Evolutionary conservation across 805 yeast genomes (phyloP).

Genomic region (Starmerella potacharoeniae): DNA sequence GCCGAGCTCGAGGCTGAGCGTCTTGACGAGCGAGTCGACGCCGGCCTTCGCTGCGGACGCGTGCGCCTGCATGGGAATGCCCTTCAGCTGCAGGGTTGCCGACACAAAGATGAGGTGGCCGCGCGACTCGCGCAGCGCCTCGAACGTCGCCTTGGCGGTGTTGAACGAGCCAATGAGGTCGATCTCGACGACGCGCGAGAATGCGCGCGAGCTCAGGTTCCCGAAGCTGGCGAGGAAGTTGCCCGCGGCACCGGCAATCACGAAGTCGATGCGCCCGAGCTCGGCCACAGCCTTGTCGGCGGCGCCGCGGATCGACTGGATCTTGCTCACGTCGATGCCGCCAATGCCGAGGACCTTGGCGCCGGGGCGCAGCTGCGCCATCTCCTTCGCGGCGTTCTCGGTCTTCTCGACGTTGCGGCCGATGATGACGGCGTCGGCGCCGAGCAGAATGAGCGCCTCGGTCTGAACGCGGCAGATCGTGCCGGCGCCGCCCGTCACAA

Average conservation of each 20-base stretch:
- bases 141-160: conserved; percentile 72
- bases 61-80: conserved; percentile 79
- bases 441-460: conserved; percentile 70
- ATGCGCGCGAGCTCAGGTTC: conserved; percentile 71
- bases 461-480: conserved; percentile 87
- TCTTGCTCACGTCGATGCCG: conserved; percentile 66
- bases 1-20: conserved; percentile 83
- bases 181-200: conserved; percentile 74
- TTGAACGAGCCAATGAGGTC: conserved; percentile 84
- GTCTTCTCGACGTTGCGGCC: conserved; percentile 70
- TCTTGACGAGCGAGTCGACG: conserved; percentile 72
- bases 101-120: conserved; percentile 72
- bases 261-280: conserved; percentile 73
- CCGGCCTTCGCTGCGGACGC: conserved; percentile 97
- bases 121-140: conserved; percentile 49
- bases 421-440: conserved; percentile 76
- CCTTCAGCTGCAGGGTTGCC: conserved; percentile 83
- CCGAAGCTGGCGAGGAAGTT: conserved; percentile 75
- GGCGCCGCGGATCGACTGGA: conserved; percentile 48
- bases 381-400: conserved; percentile 52
- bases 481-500: conserved; percentile 94
- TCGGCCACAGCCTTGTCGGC: conserved; percentile 51
- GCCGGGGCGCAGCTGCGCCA: conserved; percentile 45
- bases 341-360: conserved; percentile 62
- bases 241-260: conserved; percentile 94